Conservation (phyloP, 371 early-diverging fungal genomes). For the Lichtheimia ramosa region DNA sequence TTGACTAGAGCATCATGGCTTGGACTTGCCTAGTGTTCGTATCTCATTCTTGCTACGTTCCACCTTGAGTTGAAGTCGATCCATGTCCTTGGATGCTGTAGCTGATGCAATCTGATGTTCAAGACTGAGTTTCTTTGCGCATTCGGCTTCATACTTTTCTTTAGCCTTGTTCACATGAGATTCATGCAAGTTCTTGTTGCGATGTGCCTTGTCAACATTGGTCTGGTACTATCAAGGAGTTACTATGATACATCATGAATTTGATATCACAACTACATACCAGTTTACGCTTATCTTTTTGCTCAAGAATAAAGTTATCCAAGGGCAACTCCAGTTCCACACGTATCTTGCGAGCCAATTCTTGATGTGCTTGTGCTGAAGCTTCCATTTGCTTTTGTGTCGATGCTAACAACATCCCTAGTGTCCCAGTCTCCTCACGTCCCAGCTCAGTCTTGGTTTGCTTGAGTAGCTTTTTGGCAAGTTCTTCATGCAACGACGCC, state of each 20-base stretch:
- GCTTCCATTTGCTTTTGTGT: conserved; percentile 80
- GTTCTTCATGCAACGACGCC: conserved; percentile 85
- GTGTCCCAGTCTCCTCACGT: conserved; percentile 81
- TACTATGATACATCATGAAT: neutral
- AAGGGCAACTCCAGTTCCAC: conserved; percentile 73
- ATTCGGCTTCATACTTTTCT: conserved; percentile 65
- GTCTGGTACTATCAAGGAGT: conserved; percentile 25
- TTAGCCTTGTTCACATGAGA: conserved; percentile 44
- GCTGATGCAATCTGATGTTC: conserved; percentile 37
- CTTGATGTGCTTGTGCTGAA: conserved; percentile 74
- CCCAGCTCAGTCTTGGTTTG: conserved; percentile 76
- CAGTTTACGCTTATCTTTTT: conserved; percentile 74
- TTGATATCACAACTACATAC: conserved; percentile 21
- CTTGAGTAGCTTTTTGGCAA: conserved; percentile 79
- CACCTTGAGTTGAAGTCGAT: conserved; percentile 31
- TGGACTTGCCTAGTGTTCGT: conserved; percentile 29
- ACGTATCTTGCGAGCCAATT: conserved; percentile 78
- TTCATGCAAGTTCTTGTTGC: conserved; percentile 52
- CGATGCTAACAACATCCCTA: conserved; percentile 66
- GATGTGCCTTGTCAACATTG: conserved; percentile 54
- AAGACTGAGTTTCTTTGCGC: conserved; percentile 40
- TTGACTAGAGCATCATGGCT: too few species aligned
- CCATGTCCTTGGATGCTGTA: conserved; percentile 27
- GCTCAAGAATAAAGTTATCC: conserved; percentile 76
- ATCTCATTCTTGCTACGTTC: conserved; percentile 39